Percentiles rank a stretch among this genome's conserved stretches.
phyloP scores from a whole-genome alignment of 306 rosid species.

The Hippophae gyantsensis region DNA sequence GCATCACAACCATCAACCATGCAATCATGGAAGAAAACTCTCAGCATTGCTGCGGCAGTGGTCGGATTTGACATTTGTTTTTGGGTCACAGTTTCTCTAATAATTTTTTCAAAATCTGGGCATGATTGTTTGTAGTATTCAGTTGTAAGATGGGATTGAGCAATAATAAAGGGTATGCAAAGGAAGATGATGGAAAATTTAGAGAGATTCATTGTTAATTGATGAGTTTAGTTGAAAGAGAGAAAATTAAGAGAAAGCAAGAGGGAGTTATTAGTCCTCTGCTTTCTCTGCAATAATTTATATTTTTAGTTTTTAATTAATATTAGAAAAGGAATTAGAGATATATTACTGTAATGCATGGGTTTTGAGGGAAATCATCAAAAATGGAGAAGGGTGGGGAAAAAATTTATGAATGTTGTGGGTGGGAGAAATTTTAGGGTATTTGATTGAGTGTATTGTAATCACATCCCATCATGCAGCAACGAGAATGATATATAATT shows the following conservation, averaged over 20 bases:
- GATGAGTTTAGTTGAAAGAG: background rate
- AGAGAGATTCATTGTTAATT: background rate
- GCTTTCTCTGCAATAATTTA: no score
- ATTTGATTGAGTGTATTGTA: background rate
- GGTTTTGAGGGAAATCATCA: background rate
- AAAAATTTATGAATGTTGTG: conserved; percentile 6
- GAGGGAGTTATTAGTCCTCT: background rate
- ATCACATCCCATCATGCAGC: no score
- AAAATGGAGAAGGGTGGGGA: conserved; percentile 1
- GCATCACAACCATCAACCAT: conserved; percentile 45
- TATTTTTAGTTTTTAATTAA: no score
- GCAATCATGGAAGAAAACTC: conserved; percentile 44
- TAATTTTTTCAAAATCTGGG: conserved; percentile 28
- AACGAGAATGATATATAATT: background rate
- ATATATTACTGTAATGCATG: background rate
- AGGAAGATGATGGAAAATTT: conserved; percentile 1
- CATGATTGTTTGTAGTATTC: conserved; percentile 35
- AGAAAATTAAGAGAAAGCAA: conserved; percentile 3
- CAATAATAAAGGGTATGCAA: conserved; percentile 4
- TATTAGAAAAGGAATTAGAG: background rate
- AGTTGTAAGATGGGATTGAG: conserved; percentile 19
- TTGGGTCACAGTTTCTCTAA: conserved; percentile 22
- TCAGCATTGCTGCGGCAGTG: conserved; percentile 38
- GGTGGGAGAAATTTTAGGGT: conserved; percentile 29
- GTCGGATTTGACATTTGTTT: conserved; percentile 29